A percentile compares a stretch with the other conserved stretches of the same genome.
phyloP scores from a whole-genome alignment of 352 stramenopile species.

The Pythium aquatile region DNA sequence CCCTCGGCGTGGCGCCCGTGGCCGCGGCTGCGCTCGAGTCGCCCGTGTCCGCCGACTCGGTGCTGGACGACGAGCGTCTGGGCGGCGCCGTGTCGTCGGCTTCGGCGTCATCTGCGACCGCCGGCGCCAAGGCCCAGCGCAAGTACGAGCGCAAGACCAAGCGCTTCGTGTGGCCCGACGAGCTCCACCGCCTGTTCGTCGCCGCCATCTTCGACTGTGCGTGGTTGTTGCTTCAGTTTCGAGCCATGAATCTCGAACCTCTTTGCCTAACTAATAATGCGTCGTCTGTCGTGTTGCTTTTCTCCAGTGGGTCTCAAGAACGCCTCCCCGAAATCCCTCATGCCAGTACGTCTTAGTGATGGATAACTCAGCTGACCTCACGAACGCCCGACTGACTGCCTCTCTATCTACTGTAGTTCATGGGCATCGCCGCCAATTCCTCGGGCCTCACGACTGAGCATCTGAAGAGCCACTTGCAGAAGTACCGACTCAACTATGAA shows the following conservation, averaged over 20 bases:
- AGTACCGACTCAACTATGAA: slow-evolving; percentile 87
- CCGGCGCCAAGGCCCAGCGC: slow-evolving; percentile 44
- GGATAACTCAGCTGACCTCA: too few relatives aligned
- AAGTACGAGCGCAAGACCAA: slow-evolving; percentile 89
- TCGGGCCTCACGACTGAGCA: slow-evolving; percentile 78
- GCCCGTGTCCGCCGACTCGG: slow-evolving; percentile 20
- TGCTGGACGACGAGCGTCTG: slow-evolving; percentile 17
- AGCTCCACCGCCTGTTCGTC: slow-evolving; percentile 86
- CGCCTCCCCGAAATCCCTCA: slow-evolving; percentile 76
- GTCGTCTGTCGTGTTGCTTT: slow-evolving; percentile 1
- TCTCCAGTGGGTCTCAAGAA: slow-evolving; percentile 77
- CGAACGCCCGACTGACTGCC: background rate
- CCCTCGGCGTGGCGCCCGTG: background rate
- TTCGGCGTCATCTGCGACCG: background rate
- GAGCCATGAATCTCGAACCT: background rate
- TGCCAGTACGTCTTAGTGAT: slow-evolving; percentile 42
- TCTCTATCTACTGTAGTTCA: slow-evolving; percentile 39
- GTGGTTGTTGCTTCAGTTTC: slow-evolving; percentile 1
- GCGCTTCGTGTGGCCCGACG: slow-evolving; percentile 86
- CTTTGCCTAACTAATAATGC: background rate
- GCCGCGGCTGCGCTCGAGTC: slow-evolving; percentile 6
- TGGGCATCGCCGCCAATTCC: slow-evolving; percentile 53
- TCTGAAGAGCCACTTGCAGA: slow-evolving; percentile 86
- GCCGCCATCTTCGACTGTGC: slow-evolving; percentile 85
- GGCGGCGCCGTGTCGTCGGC: slow-evolving; percentile 7